Conservation (phyloP, 495 filamentous ascomycete species). For the Aspergillus olivimuriae region DNA sequence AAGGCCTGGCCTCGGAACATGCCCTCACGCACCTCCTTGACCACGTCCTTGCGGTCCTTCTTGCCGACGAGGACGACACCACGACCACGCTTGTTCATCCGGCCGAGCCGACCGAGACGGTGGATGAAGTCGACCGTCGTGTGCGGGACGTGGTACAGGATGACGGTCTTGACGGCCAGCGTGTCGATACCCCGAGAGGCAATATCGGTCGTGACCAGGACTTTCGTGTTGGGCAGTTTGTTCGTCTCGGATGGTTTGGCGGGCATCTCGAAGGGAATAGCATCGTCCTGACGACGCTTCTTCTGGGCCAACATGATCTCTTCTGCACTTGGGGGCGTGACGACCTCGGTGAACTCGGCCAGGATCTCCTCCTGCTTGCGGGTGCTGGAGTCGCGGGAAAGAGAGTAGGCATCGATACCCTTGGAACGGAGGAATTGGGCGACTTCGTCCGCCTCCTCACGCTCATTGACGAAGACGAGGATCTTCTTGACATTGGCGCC, state of each 20-base stretch:
- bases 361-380: conserved; percentile 68
- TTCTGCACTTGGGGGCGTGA: conserved; percentile 35
- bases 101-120: conserved; percentile 79
- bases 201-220: conserved; percentile 90
- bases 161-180: conserved; percentile 80
- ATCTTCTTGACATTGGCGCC: conserved; percentile 69
- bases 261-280: conserved; percentile 28
- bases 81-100: conserved; percentile 86
- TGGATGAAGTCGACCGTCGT: conserved; percentile 97
- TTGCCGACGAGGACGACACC: conserved; percentile 87
- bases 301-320: conserved; percentile 31
- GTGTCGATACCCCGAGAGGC: conserved; percentile 93
- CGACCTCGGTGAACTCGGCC: conserved; percentile 62
- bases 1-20: conserved; percentile 90
- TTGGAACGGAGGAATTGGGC: conserved; percentile 74
- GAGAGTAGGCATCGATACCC: conserved; percentile 77
- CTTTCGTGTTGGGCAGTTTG: conserved; percentile 64
- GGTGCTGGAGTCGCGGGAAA: conserved; percentile 74
- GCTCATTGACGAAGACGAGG: conserved; percentile 96
- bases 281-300: conserved; percentile 22
- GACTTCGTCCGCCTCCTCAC: conserved; percentile 77
- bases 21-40: conserved; percentile 85
- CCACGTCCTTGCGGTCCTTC: conserved; percentile 81
- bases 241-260: conserved; percentile 15
- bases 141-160: conserved; percentile 93